phyloP scores from a whole-genome alignment of 2,329 filamentous ascomycete species.

The Fulvia fulva region DNA sequence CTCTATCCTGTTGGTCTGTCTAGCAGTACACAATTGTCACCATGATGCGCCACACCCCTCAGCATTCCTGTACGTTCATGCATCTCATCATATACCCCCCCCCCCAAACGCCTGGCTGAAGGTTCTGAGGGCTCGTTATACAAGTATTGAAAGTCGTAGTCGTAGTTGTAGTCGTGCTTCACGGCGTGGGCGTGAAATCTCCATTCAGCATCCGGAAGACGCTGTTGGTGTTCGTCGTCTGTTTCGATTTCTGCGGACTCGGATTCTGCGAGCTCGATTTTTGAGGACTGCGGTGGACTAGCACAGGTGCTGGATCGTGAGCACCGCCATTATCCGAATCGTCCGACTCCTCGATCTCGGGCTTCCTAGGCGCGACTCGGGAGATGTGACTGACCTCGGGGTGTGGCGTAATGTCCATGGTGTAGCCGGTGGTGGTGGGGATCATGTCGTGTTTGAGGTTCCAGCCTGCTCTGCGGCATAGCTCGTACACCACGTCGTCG shows the following conservation, averaged over 20 bases:
- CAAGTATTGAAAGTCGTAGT: background rate
- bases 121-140: background rate
- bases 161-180: background rate
- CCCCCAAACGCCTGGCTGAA: background rate
- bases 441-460: slow-evolving; percentile 73
- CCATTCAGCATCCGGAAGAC: background rate
- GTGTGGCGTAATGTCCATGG: slow-evolving; percentile 11
- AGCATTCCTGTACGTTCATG: background rate
- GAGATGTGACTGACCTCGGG: slow-evolving; percentile 11
- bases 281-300: background rate
- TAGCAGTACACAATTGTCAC: background rate
- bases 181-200: background rate
- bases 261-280: no score
- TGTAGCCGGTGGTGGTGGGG: slow-evolving; percentile 51
- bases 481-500: slow-evolving; percentile 81
- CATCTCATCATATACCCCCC: background rate
- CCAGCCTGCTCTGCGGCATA: slow-evolving; percentile 81
- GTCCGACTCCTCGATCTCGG: background rate
- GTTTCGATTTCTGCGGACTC: background rate
- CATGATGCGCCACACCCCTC: background rate
- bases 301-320: background rate
- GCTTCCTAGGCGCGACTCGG: slow-evolving; percentile 4
- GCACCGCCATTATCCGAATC: background rate
- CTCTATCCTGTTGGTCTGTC: background rate
- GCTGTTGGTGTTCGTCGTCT: background rate